phyloP scores from a whole-genome alignment of 2,329 filamentous ascomycete species.

The Ascochyta pisi region DNA sequence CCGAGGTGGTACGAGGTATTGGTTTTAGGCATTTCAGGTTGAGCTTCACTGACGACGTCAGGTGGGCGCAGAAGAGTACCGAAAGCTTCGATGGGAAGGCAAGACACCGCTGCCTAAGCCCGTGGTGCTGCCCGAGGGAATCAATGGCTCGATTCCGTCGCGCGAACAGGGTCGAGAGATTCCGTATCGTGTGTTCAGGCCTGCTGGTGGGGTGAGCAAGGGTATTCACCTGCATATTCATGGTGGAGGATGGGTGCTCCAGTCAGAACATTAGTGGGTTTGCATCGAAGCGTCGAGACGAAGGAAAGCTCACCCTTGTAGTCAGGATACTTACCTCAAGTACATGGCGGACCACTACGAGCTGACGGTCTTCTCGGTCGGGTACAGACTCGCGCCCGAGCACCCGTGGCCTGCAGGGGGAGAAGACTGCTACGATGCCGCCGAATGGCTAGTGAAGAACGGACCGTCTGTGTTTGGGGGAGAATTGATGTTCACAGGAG shows the following conservation, averaged over 20 bases:
- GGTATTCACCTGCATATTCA: conserved; percentile 64
- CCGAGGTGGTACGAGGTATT: conserved; percentile 61
- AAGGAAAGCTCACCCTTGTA: conserved; percentile 21
- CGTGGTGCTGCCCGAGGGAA: conserved; percentile 54
- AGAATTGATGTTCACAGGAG: conserved; percentile 52
- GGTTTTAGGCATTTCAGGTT: too few species aligned
- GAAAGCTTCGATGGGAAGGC: conserved; percentile 61
- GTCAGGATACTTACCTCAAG: conserved; percentile 58
- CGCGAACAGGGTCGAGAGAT: conserved; percentile 60
- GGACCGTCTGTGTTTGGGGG: conserved; percentile 53
- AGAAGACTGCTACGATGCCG: conserved; percentile 65
- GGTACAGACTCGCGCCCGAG: conserved; percentile 67
- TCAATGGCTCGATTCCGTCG: conserved; percentile 59
- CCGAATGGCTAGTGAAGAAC: conserved; percentile 60
- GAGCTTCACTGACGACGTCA: conserved; percentile 24
- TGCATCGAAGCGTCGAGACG: background rate
- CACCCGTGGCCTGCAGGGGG: conserved; percentile 62
- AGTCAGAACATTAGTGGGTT: conserved; percentile 49
- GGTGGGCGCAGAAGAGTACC: conserved; percentile 62
- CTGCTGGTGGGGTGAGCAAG: conserved; percentile 53
- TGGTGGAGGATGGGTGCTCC: conserved; percentile 58
- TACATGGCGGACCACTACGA: conserved; percentile 58
- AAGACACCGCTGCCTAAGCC: conserved; percentile 60
- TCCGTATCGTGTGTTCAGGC: conserved; percentile 60
- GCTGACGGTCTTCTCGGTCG: conserved; percentile 61